Evolutionary conservation across 306 rosid species (phyloP).

Genomic region (Inga leiocalycina): DNA sequence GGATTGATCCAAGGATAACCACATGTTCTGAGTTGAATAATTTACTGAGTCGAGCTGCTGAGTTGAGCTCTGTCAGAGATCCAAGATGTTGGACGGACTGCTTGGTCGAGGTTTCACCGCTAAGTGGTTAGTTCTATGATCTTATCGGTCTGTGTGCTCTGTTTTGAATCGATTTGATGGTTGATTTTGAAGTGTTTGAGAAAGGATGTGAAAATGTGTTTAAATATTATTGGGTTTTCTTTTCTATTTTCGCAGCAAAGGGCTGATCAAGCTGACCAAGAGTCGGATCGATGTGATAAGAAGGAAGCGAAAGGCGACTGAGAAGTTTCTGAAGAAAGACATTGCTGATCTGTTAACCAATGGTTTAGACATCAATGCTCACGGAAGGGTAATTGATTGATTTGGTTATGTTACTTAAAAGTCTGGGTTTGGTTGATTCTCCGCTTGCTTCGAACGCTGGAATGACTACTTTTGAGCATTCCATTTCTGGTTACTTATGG

Average conservation of each 20-base stretch:
- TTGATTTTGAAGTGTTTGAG: background rate
- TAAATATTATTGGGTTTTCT: background rate
- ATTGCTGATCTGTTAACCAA: conserved; percentile 80
- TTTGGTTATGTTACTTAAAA: background rate
- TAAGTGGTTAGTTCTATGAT: conserved; percentile 66
- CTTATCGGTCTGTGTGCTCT: background rate
- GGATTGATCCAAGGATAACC: conserved; percentile 35
- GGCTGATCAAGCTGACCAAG: conserved; percentile 78
- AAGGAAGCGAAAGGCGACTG: conserved; percentile 91
- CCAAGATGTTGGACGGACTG: conserved; percentile 76
- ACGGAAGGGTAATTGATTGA: conserved; percentile 65
- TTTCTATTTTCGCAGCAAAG: conserved; percentile 56
- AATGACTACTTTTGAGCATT: conserved; percentile 14
- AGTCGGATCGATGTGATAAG: conserved; percentile 91
- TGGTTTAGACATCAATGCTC: conserved; percentile 83
- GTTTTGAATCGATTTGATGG: background rate
- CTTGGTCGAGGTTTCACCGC: conserved; percentile 86
- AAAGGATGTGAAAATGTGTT: conserved; percentile 20
- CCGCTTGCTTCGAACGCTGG: conserved; percentile 10
- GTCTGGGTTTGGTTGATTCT: conserved; percentile 6
- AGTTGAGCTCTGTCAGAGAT: conserved; percentile 33
- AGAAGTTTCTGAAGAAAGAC: conserved; percentile 87
- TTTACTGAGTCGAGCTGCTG: conserved; percentile 36
- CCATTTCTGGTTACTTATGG: background rate
- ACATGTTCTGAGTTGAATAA: conserved; percentile 30